Evolutionary conservation across 805 yeast species (phyloP).

Genomic region (Kuraishia piskuri): DNA sequence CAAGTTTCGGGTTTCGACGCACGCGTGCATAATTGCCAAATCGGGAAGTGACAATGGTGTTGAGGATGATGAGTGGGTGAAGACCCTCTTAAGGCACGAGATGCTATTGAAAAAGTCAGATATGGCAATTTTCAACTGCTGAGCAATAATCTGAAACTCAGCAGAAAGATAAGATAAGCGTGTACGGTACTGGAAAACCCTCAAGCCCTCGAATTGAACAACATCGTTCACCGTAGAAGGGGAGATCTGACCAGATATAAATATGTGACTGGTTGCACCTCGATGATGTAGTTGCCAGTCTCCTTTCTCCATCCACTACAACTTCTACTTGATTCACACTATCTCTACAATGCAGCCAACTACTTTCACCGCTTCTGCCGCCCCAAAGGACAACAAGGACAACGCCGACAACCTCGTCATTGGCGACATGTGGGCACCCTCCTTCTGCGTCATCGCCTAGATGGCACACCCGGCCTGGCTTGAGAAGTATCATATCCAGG

Average conservation of each 20-base stretch:
- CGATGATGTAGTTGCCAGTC: not conserved
- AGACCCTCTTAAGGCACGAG: no score
- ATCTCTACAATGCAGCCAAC: not conserved
- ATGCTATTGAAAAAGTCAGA: not conserved
- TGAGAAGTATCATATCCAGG: not conserved
- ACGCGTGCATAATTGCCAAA: not conserved
- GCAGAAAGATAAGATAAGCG: no score
- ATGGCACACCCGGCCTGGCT: not conserved
- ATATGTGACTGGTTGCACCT: not conserved
- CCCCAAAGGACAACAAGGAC: slow-evolving; percentile 1
- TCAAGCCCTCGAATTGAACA: no score
- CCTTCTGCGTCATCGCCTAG: not conserved
- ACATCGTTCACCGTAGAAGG: no score
- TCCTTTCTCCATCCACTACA: not conserved
- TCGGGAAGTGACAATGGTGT: not conserved
- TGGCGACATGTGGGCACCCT: not conserved
- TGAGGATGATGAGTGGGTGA: not conserved
- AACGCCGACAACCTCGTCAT: slow-evolving; percentile 1
- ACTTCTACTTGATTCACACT: not conserved
- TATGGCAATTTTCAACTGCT: no score
- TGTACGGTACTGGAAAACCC: no score
- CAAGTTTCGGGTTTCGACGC: not conserved
- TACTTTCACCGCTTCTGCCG: slow-evolving; percentile 1
- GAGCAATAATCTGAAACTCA: no score
- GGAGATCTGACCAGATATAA: no score